These are phyloP conservation scores for Pseudogymnoascus sp. DNA, from an alignment of 2,329 filamentous ascomycete species.

Conservation along the genomic window DNA sequence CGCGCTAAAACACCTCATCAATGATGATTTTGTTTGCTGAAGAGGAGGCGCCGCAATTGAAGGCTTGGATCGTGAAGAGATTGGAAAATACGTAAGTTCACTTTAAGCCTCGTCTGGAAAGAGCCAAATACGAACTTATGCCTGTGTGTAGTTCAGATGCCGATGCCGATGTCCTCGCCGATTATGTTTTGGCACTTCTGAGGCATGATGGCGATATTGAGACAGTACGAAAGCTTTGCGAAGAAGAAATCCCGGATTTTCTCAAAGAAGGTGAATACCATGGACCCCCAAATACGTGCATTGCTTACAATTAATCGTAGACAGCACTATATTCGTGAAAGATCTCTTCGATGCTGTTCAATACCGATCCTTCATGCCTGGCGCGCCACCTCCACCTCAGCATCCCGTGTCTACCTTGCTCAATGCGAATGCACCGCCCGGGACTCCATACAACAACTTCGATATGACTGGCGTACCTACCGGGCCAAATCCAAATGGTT, in stretches of 20 bases:
- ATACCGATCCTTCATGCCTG: constrained; percentile 55
- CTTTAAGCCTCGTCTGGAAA: constrained; percentile 3
- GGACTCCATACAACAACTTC: constrained; percentile 19
- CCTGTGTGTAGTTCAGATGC: constrained; percentile 59
- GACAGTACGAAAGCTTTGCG: constrained; percentile 61
- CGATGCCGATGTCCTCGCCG: constrained; percentile 73
- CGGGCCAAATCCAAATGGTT: constrained; percentile 26
- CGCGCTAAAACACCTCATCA: background rate
- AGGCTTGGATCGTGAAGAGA: constrained; percentile 71
- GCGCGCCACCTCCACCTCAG: constrained; percentile 37
- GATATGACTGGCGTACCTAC: constrained; percentile 19
- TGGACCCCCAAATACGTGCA: background rate
- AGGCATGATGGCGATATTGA: constrained; percentile 60
- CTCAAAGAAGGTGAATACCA: constrained; percentile 53
- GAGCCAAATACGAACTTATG: constrained; percentile 13
- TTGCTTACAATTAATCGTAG: constrained; percentile 30
- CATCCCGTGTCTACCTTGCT: constrained; percentile 22
- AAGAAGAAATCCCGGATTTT: constrained; percentile 69
- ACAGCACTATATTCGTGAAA: constrained; percentile 57
- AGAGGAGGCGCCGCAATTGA: constrained; percentile 56
- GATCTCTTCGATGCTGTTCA: constrained; percentile 63
- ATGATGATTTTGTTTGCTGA: constrained; percentile 55
- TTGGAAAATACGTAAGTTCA: constrained; percentile 64
- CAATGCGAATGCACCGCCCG: constrained; percentile 15
- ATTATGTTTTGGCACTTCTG: constrained; percentile 75